Percentiles rank a stretch among this genome's conserved stretches.
phyloP scores from a whole-genome alignment of 495 filamentous ascomycete genomes.

The Penicillium paradoxum region DNA sequence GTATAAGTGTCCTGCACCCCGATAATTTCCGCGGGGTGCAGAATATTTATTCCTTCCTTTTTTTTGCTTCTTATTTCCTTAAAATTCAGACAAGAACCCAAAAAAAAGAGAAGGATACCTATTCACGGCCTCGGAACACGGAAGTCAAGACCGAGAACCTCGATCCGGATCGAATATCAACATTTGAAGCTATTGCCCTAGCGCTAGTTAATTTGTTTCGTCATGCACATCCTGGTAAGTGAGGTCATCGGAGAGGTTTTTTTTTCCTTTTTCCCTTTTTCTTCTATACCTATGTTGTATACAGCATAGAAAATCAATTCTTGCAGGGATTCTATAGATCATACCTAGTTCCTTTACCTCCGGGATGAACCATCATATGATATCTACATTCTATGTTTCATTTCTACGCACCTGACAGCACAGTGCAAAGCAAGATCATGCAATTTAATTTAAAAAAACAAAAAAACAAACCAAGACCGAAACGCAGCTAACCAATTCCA shows the following conservation, averaged over 20 bases:
- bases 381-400: not conserved
- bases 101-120: not conserved
- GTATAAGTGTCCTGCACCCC: constrained; percentile 16
- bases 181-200: not conserved
- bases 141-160: not conserved
- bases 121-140: too few relatives aligned
- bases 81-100: not conserved
- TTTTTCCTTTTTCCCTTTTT: not conserved
- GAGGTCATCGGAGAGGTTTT: not conserved
- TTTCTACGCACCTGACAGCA: not conserved
- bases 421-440: not conserved
- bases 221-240: constrained; percentile 48
- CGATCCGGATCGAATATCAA: not conserved
- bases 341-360: not conserved
- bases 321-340: not conserved
- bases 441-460: not conserved
- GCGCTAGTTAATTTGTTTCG: constrained; percentile 13
- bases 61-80: not conserved
- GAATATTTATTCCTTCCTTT: not conserved
- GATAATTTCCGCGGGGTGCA: not conserved
- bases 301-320: not conserved
- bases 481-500: not conserved
- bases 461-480: not conserved
- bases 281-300: not conserved
- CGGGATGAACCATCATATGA: not conserved